phyloP scores from a whole-genome alignment of 1,284 basidiomycete genomes.

The Ganoderma sinense region DNA sequence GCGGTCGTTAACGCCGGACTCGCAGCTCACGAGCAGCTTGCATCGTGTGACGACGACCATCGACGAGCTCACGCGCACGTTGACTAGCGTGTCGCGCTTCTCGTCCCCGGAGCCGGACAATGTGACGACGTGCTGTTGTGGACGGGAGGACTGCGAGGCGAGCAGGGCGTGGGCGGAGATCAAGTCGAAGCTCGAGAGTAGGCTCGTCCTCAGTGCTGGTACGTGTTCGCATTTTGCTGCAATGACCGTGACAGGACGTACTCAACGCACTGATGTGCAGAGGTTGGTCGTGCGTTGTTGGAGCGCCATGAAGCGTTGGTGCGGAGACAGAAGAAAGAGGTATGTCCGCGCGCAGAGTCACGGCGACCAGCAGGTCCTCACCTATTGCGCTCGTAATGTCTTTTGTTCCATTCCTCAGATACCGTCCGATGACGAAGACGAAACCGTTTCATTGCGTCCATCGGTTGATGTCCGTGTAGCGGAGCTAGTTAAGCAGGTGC shows the following conservation, averaged over 20 bases:
- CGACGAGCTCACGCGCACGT: constrained; percentile 77
- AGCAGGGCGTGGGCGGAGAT: constrained; percentile 68
- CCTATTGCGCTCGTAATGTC: not conserved
- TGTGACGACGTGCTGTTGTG: constrained; percentile 67
- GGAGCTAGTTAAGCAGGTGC: constrained; percentile 43
- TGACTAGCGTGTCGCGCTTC: constrained; percentile 73
- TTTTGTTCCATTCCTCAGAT: not conserved
- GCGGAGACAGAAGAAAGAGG: constrained; percentile 56
- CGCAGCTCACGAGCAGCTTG: constrained; percentile 62
- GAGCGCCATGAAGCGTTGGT: constrained; percentile 89
- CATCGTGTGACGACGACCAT: constrained; percentile 71
- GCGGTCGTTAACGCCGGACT: constrained; percentile 57
- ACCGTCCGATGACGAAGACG: constrained; percentile 12
- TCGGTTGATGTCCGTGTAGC: constrained; percentile 45
- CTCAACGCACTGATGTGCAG: constrained; percentile 46
- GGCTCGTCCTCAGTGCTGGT: constrained; percentile 87
- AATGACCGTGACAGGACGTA: too few species aligned
- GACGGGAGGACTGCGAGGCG: constrained; percentile 68
- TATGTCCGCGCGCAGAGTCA: constrained; percentile 49
- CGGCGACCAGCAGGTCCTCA: not conserved
- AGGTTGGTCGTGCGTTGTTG: constrained; percentile 91
- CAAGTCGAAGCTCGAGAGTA: constrained; percentile 75
- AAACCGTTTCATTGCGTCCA: constrained; percentile 19
- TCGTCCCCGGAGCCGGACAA: constrained; percentile 70
- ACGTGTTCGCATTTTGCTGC: constrained; percentile 37